phyloP scores from a whole-genome alignment of 257 asterid species.

The Solanum bulbocastanum region DNA sequence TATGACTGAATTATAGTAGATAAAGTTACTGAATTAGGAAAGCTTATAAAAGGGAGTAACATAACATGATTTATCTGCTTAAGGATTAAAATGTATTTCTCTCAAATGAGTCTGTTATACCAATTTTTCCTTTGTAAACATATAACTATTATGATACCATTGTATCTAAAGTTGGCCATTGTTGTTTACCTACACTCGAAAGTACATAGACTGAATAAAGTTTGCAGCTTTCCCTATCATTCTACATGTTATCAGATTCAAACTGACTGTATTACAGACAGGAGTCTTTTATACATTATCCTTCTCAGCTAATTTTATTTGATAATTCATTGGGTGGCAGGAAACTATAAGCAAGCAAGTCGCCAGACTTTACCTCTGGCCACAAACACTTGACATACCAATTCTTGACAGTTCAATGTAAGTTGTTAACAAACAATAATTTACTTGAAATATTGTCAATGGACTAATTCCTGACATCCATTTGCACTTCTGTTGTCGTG shows the following conservation, averaged over 20 bases:
- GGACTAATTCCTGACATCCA: neutral
- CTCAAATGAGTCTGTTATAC: neutral
- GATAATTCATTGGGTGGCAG: constrained; percentile 20
- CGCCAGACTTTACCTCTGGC: constrained; percentile 64
- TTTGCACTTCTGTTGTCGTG: neutral
- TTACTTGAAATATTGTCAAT: neutral
- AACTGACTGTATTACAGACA: neutral
- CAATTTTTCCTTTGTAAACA: neutral
- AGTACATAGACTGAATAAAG: neutral
- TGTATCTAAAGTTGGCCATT: neutral
- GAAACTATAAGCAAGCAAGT: constrained; percentile 43
- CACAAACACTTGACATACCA: constrained; percentile 48
- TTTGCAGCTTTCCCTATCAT: neutral
- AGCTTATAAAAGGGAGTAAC: neutral
- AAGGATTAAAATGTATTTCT: neutral
- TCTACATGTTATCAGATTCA: neutral
- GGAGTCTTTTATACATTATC: neutral
- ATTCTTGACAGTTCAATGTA: constrained; percentile 65
- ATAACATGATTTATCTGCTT: neutral
- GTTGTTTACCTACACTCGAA: neutral
- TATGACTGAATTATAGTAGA: neutral
- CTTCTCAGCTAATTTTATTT: neutral
- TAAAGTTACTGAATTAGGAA: neutral
- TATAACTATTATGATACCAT: neutral
- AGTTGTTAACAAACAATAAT: constrained; percentile 14